phyloP scores from a whole-genome alignment of 768 basidiomycete genomes.

The Lentinula boryana region DNA sequence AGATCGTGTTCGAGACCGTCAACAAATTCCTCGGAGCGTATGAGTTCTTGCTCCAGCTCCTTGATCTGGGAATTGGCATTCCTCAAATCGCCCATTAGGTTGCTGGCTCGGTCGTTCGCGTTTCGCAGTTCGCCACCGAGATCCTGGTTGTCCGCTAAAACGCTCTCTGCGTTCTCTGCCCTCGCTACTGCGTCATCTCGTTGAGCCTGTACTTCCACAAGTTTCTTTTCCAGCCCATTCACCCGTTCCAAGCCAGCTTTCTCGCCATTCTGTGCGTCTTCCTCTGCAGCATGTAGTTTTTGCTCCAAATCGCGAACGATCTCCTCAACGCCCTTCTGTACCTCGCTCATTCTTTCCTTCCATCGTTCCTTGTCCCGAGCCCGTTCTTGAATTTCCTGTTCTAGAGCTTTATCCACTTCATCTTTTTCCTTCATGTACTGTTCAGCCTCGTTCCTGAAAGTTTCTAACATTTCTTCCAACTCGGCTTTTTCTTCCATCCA shows the following conservation, averaged over 20 bases:
- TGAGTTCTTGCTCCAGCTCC: conserved; percentile 59
- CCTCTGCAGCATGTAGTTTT: conserved; percentile 48
- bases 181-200: conserved; percentile 52
- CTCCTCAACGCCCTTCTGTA: conserved; percentile 61
- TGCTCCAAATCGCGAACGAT: conserved; percentile 63
- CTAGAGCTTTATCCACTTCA: conserved; percentile 38
- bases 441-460: conserved; percentile 42
- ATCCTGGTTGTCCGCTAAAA: conserved; percentile 59
- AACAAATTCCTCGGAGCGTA: conserved; percentile 42
- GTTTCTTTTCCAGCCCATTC: conserved; percentile 40
- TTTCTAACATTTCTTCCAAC: conserved; percentile 45
- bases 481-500: conserved; percentile 58
- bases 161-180: conserved; percentile 57
- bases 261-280: conserved; percentile 31
- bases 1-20: conserved; percentile 54
- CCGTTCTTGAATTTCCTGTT: conserved; percentile 52
- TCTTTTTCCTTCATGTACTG: conserved; percentile 42
- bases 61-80: conserved; percentile 53
- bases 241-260: conserved; percentile 29
- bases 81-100: conserved; percentile 52
- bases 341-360: conserved; percentile 65
- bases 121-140: conserved; percentile 62
- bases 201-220: conserved; percentile 43
- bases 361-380: conserved; percentile 62
- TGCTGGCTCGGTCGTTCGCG: conserved; percentile 54